These are phyloP conservation scores for Podospora australis DNA, from an alignment of 495 filamentous ascomycete genomes.

Conservation along the genomic window DNA sequence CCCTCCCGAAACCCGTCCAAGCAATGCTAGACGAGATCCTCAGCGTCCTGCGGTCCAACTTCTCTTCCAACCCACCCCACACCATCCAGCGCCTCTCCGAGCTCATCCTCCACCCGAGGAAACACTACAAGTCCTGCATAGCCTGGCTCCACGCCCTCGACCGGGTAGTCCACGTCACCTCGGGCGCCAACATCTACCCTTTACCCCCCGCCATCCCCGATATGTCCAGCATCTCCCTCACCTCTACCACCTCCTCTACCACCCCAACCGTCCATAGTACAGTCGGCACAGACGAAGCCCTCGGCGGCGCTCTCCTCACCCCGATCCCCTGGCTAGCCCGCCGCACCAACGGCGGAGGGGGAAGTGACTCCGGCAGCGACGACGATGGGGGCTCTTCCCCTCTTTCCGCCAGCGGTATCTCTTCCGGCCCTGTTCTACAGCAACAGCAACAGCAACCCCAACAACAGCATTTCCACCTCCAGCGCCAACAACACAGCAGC, in stretches of 20 bases:
- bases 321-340: constrained; percentile 80
- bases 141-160: constrained; percentile 87
- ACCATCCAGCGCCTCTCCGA: constrained; percentile 90
- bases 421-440: constrained; percentile 4
- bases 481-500: constrained; percentile 3
- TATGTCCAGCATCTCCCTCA: constrained; percentile 32
- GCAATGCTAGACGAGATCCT: constrained; percentile 60
- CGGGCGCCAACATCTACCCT: constrained; percentile 70
- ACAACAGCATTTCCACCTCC: not conserved
- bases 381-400: constrained; percentile 19
- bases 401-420: constrained; percentile 10
- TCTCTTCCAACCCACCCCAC: constrained; percentile 73
- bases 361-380: constrained; percentile 22
- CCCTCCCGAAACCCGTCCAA: constrained; percentile 58
- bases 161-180: constrained; percentile 88
- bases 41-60: constrained; percentile 58
- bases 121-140: constrained; percentile 72
- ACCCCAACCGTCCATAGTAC: constrained; percentile 17
- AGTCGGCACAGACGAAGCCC: constrained; percentile 75
- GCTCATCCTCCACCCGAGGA: constrained; percentile 69
- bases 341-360: constrained; percentile 19
- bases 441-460: constrained; percentile 19
- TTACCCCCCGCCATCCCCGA: constrained; percentile 58
- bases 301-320: constrained; percentile 87
- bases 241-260: constrained; percentile 44